Evolutionary conservation across 768 basidiomycete species (phyloP).

Genomic region (Leucogyrophana mollusca): DNA sequence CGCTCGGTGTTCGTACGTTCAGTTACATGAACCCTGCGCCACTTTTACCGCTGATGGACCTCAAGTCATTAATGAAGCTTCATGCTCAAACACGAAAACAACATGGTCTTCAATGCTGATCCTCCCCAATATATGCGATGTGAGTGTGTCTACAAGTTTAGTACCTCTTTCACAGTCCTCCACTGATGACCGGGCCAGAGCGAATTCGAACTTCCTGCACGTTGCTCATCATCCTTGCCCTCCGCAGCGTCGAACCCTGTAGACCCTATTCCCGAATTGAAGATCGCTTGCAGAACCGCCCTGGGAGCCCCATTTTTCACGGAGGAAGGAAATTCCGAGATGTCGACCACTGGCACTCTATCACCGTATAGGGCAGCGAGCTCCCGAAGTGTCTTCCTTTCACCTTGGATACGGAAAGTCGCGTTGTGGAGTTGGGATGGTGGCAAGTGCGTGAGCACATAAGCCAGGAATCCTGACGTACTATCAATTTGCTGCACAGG

Average conservation of each 20-base stretch:
- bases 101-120: no score
- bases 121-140: no score
- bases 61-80: no score
- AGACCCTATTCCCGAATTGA: constrained; percentile 13
- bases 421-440: constrained; percentile 10
- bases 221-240: constrained; percentile 15
- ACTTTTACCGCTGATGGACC: no score
- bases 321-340: background rate
- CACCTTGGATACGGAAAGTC: constrained; percentile 20
- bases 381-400: constrained; percentile 9
- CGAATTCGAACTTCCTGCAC: constrained; percentile 22
- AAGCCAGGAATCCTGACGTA: constrained; percentile 19
- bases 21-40: no score
- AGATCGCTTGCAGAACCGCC: constrained; percentile 13
- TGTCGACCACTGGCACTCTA: background rate
- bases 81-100: no score
- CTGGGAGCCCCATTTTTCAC: constrained; percentile 11
- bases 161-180: constrained; percentile 16
- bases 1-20: no score
- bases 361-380: constrained; percentile 10
- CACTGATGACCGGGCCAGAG: constrained; percentile 25
- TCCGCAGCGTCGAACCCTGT: constrained; percentile 16
- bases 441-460: constrained; percentile 16
- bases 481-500: no score
- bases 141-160: constrained; percentile 20